These are phyloP conservation scores for Rickenella mellea DNA, from an alignment of 768 basidiomycete genomes.

Conservation along the genomic window DNA sequence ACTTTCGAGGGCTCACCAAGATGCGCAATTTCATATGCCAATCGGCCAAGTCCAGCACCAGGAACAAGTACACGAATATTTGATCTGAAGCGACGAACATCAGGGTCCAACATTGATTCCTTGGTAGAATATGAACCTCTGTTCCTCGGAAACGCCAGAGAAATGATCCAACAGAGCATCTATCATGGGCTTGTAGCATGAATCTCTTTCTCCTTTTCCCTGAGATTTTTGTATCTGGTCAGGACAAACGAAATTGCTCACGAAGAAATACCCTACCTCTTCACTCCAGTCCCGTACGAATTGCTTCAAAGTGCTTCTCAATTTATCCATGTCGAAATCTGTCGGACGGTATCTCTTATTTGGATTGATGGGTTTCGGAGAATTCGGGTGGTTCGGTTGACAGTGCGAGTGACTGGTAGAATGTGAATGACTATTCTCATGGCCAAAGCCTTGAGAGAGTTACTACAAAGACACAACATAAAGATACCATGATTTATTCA, in stretches of 20 bases:
- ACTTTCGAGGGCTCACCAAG: constrained; percentile 40
- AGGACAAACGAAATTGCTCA: background rate
- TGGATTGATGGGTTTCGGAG: constrained; percentile 6
- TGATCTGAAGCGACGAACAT: constrained; percentile 22
- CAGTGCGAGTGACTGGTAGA: too few species aligned
- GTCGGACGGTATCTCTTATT: constrained; percentile 36
- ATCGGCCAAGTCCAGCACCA: constrained; percentile 79
- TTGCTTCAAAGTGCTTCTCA: constrained; percentile 86
- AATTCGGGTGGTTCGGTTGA: too few species aligned
- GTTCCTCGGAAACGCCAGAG: constrained; percentile 38
- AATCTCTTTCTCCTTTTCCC: constrained; percentile 70
- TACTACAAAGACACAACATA: too few species aligned
- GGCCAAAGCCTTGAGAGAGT: background rate
- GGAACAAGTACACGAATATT: constrained; percentile 75
- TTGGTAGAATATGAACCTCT: constrained; percentile 31
- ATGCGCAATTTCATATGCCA: constrained; percentile 82
- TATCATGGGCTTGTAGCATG: constrained; percentile 75
- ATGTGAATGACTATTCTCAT: constrained; percentile 14
- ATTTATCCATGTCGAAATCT: constrained; percentile 81
- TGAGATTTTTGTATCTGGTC: constrained; percentile 16
- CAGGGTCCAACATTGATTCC: background rate
- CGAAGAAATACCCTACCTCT: constrained; percentile 39
- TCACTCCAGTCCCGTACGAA: constrained; percentile 90
- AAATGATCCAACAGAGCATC: constrained; percentile 63
- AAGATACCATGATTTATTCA: constrained; percentile 1